Conservation (phyloP, 352 stramenopile genomes). For the Thalassiosira delicatula region DNA sequence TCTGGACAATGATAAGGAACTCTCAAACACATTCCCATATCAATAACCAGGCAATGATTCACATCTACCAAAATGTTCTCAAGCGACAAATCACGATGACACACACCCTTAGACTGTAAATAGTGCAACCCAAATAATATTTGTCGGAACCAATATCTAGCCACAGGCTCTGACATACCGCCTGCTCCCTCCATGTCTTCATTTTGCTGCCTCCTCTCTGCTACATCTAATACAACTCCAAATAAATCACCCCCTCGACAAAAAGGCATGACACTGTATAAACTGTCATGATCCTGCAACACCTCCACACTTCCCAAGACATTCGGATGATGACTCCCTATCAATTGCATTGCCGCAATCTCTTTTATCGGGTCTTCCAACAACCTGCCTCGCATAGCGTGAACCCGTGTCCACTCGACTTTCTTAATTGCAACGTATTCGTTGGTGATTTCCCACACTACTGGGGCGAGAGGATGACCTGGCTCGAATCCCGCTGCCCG, state of each 20-base stretch:
- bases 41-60: constrained; percentile 85
- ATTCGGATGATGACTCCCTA: constrained; percentile 76
- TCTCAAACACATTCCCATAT: constrained; percentile 88
- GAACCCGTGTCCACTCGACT: constrained; percentile 79
- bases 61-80: constrained; percentile 95
- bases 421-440: constrained; percentile 84
- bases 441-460: constrained; percentile 83
- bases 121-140: constrained; percentile 81
- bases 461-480: constrained; percentile 65
- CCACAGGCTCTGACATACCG: constrained; percentile 80
- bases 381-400: constrained; percentile 74
- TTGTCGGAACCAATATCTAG: constrained; percentile 85
- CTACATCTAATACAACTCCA: constrained; percentile 80
- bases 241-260: constrained; percentile 86
- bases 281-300: constrained; percentile 83
- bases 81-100: constrained; percentile 94
- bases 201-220: constrained; percentile 66
- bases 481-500: constrained; percentile 74
- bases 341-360: constrained; percentile 83
- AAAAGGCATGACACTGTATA: constrained; percentile 86
- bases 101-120: constrained; percentile 83
- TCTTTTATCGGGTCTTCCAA: constrained; percentile 87
- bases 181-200: constrained; percentile 51
- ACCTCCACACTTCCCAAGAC: constrained; percentile 79
- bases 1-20: constrained; percentile 75